Conservation (phyloP, 208 protist species). For the Leishmania tropica region DNA sequence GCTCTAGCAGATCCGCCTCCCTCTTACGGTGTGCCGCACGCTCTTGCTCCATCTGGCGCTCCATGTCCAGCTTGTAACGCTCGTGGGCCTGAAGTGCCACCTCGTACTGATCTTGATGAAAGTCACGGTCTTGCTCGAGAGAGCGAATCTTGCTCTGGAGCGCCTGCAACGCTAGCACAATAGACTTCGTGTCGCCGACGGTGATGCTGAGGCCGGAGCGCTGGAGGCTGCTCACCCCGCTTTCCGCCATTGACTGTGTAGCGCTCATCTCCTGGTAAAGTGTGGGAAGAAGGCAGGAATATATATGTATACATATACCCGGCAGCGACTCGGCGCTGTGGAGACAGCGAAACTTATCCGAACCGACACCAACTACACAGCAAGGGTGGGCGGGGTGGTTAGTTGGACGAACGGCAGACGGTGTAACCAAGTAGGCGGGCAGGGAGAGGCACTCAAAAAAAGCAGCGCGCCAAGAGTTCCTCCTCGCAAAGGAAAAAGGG, state of each 20-base stretch:
- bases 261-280: constrained; percentile 5
- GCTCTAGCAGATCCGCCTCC: constrained; percentile 77
- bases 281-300: not conserved
- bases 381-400: not conserved
- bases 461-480: not conserved
- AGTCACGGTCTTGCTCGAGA: constrained; percentile 86
- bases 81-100: constrained; percentile 77
- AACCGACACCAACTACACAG: not conserved
- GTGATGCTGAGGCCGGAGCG: constrained; percentile 88
- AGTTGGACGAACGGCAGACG: not conserved
- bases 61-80: constrained; percentile 86
- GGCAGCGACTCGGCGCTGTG: not conserved
- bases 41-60: constrained; percentile 84
- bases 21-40: constrained; percentile 67
- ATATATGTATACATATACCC: not conserved
- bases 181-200: constrained; percentile 90
- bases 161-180: constrained; percentile 88
- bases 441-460: not conserved
- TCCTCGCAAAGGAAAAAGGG: not conserved
- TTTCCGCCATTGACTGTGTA: constrained; percentile 41
- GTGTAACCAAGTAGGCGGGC: not conserved
- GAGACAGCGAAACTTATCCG: not conserved
- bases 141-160: constrained; percentile 89
- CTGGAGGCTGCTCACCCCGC: constrained; percentile 62
- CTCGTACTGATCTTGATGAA: constrained; percentile 91